Base-by-base conservation (phyloP, 306 rosid genomes). In the Alnus glutinosa region DNA sequence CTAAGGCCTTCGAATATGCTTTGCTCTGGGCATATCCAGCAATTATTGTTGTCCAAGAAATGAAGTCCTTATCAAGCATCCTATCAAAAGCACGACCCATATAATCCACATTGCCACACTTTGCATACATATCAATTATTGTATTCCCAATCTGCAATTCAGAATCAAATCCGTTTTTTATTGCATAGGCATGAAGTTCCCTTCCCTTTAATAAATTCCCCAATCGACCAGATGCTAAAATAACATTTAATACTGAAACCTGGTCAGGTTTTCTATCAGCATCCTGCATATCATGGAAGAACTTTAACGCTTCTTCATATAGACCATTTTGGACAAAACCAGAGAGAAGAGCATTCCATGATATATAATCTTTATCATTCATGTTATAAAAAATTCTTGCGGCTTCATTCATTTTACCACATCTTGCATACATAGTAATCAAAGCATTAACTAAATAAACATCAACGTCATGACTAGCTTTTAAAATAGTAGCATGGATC, bases 11-110 rank as follows among this genome's bases (percentile, higher is more conserved):
- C 16, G 37, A 48, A 67, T 86, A 84, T 69, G 79, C 76, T 81
- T 77, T 81, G 78, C 84, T 90, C 79, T 90, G 91, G 34, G 93
- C 89, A 82, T 82, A 90, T 72, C 97, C 97, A 71, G 95, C 80
- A 11, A 90, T 89, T 55, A 86, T 78, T 44, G 97, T 89, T 69
- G 97, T 87, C 93, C 97, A 92, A 48, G 97, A 89, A 80, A 92
- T 80, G 61, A 80, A 71, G 79, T 92, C 97, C 37, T 83, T 90
- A 19, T 57, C 68, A 13, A 67, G 78, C 87, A 90, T 83, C 66
- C 61, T 73, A 23, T 85, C 86, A 77, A 92, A 92, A 83, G 81
- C 83, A 72, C 37, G 69, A 48, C 81, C 80, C 93, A 90, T 90
- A 73, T 80, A 88, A 73, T 85, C 80, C 39, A 87, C 86, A 71